A percentile compares a stretch with the other conserved stretches of the same genome.
These are phyloP conservation scores for Exophiala mesophila DNA, from an alignment of 2,329 filamentous ascomycete genomes.

Conservation along the genomic window DNA sequence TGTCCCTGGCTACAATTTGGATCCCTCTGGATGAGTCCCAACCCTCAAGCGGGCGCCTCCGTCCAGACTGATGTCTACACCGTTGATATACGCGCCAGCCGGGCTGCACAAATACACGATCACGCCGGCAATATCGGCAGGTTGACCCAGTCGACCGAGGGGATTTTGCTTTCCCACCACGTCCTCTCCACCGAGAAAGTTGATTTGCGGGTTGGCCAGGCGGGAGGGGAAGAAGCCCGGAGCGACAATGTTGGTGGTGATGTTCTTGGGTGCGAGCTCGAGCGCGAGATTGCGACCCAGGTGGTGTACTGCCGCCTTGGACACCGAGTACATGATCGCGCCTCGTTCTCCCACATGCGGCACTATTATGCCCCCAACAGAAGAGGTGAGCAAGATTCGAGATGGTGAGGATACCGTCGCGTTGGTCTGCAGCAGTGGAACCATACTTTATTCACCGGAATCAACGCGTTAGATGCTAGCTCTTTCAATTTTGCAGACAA, in stretches of 20 bases:
- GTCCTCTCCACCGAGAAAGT: conserved; percentile 16
- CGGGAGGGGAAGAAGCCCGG: conserved; percentile 32
- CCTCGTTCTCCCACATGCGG: conserved; percentile 14
- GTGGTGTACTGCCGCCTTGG: conserved; percentile 38
- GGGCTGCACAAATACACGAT: conserved; percentile 65
- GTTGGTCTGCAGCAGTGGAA: conserved; percentile 8
- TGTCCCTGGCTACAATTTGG: neutral
- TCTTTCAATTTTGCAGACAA: too few species aligned
- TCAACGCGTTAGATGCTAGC: too few species aligned
- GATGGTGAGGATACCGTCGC: conserved; percentile 9
- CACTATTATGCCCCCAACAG: conserved; percentile 15
- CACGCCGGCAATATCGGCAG: conserved; percentile 72
- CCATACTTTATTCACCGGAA: conserved; percentile 14
- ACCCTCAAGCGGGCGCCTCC: conserved; percentile 40
- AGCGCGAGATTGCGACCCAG: conserved; percentile 36
- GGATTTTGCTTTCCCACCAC: conserved; percentile 50
- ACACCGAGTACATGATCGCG: conserved; percentile 32
- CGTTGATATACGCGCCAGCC: conserved; percentile 63
- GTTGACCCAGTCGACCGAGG: conserved; percentile 59
- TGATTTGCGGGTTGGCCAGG: conserved; percentile 16
- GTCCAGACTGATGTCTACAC: conserved; percentile 59
- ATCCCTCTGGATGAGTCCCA: conserved; percentile 3
- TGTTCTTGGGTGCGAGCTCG: conserved; percentile 36
- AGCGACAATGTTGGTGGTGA: conserved; percentile 36
- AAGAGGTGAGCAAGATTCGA: conserved; percentile 16